phyloP scores from a whole-genome alignment of 2,329 filamentous ascomycete genomes.

The Botryotinia calthae region DNA sequence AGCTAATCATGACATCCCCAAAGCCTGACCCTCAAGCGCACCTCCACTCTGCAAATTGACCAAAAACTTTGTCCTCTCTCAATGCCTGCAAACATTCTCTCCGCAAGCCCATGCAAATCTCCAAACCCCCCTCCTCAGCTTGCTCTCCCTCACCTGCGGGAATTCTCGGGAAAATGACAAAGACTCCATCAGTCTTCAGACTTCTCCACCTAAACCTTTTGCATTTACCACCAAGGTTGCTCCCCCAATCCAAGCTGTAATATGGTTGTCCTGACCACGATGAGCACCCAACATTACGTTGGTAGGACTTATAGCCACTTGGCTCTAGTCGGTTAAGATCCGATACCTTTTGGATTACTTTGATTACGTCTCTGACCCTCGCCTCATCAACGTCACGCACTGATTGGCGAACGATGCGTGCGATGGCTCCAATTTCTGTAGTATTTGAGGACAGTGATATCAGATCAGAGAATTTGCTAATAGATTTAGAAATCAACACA shows the following conservation, averaged over 20 bases:
- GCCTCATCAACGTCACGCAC: neutral
- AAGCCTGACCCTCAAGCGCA: neutral
- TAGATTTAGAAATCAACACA: neutral
- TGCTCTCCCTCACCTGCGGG: neutral
- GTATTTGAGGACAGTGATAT: neutral
- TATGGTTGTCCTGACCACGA: conserved; percentile 6
- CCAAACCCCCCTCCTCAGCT: neutral
- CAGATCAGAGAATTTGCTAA: neutral
- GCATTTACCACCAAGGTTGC: neutral
- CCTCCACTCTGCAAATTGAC: conserved; percentile 4
- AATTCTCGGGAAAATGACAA: conserved; percentile 9
- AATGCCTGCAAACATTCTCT: conserved; percentile 5
- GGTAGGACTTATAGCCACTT: neutral
- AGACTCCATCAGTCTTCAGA: conserved; percentile 12
- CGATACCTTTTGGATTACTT: neutral
- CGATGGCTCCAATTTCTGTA: neutral
- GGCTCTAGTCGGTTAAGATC: neutral
- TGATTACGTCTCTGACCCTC: conserved; percentile 1
- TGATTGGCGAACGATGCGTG: conserved; percentile 2
- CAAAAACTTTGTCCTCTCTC: neutral
- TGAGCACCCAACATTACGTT: conserved; percentile 1
- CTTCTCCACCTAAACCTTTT: conserved; percentile 10
- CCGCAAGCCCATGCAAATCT: conserved; percentile 1
- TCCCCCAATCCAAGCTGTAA: neutral
- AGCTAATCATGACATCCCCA: neutral